These are phyloP conservation scores for Cercospora sojina DNA, from an alignment of 2,329 filamentous ascomycete genomes.

Conservation along the genomic window DNA sequence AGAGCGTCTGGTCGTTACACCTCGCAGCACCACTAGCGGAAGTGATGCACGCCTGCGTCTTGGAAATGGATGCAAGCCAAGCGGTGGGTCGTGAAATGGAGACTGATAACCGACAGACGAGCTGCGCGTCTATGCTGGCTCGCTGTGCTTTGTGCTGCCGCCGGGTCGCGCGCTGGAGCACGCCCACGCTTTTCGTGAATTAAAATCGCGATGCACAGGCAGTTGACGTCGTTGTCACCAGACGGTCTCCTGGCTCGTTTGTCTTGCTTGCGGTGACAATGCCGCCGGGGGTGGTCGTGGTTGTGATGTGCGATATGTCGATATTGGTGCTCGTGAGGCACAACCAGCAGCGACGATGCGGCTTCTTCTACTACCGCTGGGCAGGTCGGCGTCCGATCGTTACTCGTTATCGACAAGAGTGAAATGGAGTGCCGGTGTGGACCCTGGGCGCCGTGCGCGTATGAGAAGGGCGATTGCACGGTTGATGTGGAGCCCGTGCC, in stretches of 20 bases:
- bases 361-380: not conserved
- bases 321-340: not conserved
- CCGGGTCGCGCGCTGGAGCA: slow-evolving; percentile 3
- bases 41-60: slow-evolving; percentile 3
- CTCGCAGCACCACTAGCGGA: not conserved
- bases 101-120: not conserved
- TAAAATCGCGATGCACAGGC: not conserved
- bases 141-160: not conserved
- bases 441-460: not conserved
- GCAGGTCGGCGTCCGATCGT: not conserved
- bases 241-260: not conserved
- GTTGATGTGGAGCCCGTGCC: not conserved
- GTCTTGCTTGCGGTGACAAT: not conserved
- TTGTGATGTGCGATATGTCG: not conserved
- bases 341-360: not conserved
- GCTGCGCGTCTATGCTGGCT: slow-evolving; percentile 1
- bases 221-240: not conserved
- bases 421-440: not conserved
- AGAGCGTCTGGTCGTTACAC: not conserved
- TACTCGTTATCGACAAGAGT: not conserved
- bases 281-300: not conserved
- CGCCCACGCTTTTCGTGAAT: slow-evolving; percentile 1
- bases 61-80: not conserved
- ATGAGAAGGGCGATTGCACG: not conserved
- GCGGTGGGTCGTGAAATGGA: slow-evolving; percentile 1